A percentile compares a stretch with the other conserved stretches of the same genome.
Conservation (phyloP, 805 yeast genomes). For the Nadsonia fulvescens region DNA sequence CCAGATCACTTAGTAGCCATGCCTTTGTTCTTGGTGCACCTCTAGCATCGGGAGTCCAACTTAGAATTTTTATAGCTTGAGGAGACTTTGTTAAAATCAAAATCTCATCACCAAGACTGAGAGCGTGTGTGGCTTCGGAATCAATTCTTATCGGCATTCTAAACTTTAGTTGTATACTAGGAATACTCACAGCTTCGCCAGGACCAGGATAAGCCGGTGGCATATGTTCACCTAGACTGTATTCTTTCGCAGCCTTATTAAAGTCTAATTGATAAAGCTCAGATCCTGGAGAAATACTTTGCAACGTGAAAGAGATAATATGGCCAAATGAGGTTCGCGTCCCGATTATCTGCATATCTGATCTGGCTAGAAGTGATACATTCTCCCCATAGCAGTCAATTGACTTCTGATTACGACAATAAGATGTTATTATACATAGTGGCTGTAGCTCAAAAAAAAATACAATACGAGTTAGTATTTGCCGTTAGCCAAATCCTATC, state of each 20-base stretch:
- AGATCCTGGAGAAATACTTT: conserved; percentile 3
- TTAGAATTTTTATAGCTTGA: conserved; percentile 9
- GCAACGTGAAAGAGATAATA: conserved; percentile 14
- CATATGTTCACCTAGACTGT: conserved; percentile 5
- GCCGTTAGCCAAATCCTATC: no score
- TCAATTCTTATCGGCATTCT: conserved; percentile 15
- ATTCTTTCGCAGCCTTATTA: conserved; percentile 7
- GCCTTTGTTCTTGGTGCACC: conserved; percentile 11
- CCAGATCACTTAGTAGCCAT: conserved; percentile 11
- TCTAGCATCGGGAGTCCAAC: conserved; percentile 8
- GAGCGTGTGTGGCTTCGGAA: conserved; percentile 14
- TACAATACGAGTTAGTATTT: no score
- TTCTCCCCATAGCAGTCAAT: conserved; percentile 31
- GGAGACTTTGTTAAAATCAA: conserved; percentile 11
- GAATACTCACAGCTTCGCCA: conserved; percentile 22
- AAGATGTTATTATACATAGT: conserved; percentile 29
- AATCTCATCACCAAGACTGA: conserved; percentile 12
- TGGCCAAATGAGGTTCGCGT: conserved; percentile 17
- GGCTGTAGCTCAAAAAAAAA: conserved; percentile 15
- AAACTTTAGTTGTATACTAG: conserved; percentile 16
- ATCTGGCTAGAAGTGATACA: conserved; percentile 21
- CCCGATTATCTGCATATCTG: conserved; percentile 14
- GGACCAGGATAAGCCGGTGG: conserved; percentile 20
- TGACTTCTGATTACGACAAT: conserved; percentile 27
- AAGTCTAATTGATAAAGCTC: conserved; percentile 7